Evolutionary conservation across 441 rosid species (phyloP).

Genomic region (Pelargonium cotyledonis): DNA sequence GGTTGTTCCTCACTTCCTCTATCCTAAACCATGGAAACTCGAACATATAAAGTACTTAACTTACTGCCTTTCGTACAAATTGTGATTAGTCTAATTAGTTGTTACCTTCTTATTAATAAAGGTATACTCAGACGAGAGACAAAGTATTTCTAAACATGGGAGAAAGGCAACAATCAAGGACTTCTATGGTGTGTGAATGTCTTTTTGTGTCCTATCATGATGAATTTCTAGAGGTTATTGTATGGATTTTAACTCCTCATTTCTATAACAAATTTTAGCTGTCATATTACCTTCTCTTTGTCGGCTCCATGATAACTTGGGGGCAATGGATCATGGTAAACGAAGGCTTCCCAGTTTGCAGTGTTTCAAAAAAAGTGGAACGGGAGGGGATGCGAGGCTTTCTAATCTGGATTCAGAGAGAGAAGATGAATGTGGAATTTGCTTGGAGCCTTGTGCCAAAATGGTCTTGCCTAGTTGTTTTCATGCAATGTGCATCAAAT

Average conservation of each 20-base stretch:
- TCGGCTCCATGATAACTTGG: slow-evolving; percentile 50
- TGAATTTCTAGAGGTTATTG: neutral
- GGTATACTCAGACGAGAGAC: slow-evolving; percentile 62
- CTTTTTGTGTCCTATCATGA: neutral
- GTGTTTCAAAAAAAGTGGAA: slow-evolving; percentile 36
- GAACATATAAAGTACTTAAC: neutral
- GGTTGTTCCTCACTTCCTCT: slow-evolving; percentile 33
- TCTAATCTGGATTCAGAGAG: slow-evolving; percentile 54
- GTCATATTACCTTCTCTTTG: slow-evolving; percentile 84
- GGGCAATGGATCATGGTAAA: slow-evolving; percentile 33
- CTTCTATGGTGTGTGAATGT: slow-evolving; percentile 58
- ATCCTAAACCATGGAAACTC: slow-evolving; percentile 2
- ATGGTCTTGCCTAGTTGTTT: slow-evolving; percentile 90
- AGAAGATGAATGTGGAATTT: slow-evolving; percentile 95
- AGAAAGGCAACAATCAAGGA: slow-evolving; percentile 85
- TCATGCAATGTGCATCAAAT: slow-evolving; percentile 94
- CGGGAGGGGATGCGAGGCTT: slow-evolving; percentile 39
- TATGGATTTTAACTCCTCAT: slow-evolving; percentile 6
- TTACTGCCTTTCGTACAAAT: slow-evolving; percentile 13
- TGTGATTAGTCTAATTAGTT: slow-evolving; percentile 13
- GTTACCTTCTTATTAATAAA: slow-evolving; percentile 27
- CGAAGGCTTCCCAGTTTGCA: slow-evolving; percentile 27
- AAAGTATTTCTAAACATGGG: slow-evolving; percentile 47
- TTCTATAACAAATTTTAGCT: slow-evolving; percentile 36
- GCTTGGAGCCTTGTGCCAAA: slow-evolving; percentile 91